Evolutionary conservation across 495 filamentous ascomycete genomes (phyloP).

Genomic region (Podospora didyma): DNA sequence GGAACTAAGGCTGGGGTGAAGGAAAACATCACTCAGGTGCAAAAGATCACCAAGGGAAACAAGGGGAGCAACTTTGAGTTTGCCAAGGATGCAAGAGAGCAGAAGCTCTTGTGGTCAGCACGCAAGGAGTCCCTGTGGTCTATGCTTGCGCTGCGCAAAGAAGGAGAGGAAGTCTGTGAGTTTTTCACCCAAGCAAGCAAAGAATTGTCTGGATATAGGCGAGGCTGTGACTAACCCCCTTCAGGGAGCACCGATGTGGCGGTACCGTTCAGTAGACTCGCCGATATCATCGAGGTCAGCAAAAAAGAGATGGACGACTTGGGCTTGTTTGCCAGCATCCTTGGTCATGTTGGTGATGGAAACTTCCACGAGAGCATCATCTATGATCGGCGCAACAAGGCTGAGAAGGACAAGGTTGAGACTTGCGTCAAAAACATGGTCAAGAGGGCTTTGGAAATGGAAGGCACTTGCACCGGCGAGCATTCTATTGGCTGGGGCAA

Average conservation of each 20-base stretch:
- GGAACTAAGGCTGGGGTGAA: slow-evolving; percentile 65
- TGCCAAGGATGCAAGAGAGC: slow-evolving; percentile 61
- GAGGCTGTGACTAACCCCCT: neutral
- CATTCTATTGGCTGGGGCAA: slow-evolving; percentile 89
- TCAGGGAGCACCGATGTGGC: slow-evolving; percentile 78
- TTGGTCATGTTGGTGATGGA: slow-evolving; percentile 82
- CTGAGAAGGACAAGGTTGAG: slow-evolving; percentile 68
- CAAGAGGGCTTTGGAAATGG: slow-evolving; percentile 82
- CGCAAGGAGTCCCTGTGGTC: slow-evolving; percentile 74
- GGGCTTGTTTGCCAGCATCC: slow-evolving; percentile 78
- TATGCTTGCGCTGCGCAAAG: slow-evolving; percentile 64
- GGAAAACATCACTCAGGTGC: slow-evolving; percentile 64
- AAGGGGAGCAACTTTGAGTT: slow-evolving; percentile 70
- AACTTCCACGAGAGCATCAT: slow-evolving; percentile 92
- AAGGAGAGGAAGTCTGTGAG: slow-evolving; percentile 56
- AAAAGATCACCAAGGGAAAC: slow-evolving; percentile 58
- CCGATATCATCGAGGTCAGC: slow-evolving; percentile 85
- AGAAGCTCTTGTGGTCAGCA: slow-evolving; percentile 69
- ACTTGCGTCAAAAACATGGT: slow-evolving; percentile 85
- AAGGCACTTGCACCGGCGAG: slow-evolving; percentile 88
- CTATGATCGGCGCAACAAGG: slow-evolving; percentile 65
- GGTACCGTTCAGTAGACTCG: slow-evolving; percentile 78
- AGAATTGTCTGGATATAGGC: neutral
- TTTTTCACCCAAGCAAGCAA: neutral
- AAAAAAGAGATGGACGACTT: slow-evolving; percentile 86